Evolutionary conservation across 108 stramenopile genomes (phyloP), one percentile per base, ranked within the genome.

Genomic region (Pseudonitzschia multiseries): DNA sequence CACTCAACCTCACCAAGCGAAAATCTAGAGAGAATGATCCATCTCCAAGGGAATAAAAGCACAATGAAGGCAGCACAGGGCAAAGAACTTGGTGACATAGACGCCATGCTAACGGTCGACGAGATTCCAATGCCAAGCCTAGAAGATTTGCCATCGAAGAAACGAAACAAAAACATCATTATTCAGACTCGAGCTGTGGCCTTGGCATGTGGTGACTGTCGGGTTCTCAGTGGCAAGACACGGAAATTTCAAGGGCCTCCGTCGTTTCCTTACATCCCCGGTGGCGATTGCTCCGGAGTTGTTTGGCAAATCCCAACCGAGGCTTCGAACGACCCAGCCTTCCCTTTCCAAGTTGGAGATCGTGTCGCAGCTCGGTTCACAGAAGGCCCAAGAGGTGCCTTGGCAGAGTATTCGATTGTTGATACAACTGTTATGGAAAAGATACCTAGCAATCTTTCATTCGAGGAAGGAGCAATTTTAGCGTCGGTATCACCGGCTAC

Each of bases 171-270:
- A 3, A 22, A 72, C 50, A 82, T 89, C 69, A 67, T 87, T 31
- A 54, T 89, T 18, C 21, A 73, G 29, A 81, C 83, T 0, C 56
- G 64, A 20, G 79, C 86, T 2, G 89, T 89, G 17, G 82, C 89
- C 27, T 29, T 89, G 36, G 84, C 89, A 2, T 79, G 81, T n/a
- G 89, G 89, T 18, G 89, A 89, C 65, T 71, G 62, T 43, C 82
- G 89, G 17, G 84, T 84, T 26, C 53, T 89, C 31, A 83, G 79
- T 21, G 89, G 89, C 6, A 43, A 56, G 33, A 87, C 86, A n/a
- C 59, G 82, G 54, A 77, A 83, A 42, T 53, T 89, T 18, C 89
- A 89, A 70, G 89, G 89, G 0, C 89, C 89, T 27, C 84, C 82
- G 20, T 79, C 80, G 3, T 82, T 89, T 42, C 89, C 89, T 0